Base-by-base conservation (phyloP, 2,329 filamentous ascomycete genomes). In the Arthrinium phaeospermum region DNA sequence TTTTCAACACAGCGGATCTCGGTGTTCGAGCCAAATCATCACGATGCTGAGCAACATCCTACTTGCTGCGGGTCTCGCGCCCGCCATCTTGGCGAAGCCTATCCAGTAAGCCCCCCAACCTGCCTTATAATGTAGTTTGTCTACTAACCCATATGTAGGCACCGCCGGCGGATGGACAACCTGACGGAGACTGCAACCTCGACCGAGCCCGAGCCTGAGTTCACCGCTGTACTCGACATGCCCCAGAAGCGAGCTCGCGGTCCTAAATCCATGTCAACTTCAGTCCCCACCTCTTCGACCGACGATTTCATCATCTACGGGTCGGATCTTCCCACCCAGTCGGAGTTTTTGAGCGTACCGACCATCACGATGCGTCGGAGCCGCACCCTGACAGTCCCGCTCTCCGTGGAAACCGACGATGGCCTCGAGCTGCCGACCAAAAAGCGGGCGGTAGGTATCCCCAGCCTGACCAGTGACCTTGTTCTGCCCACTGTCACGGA, bases 11-110 rank as follows among this genome's bases (percentile, higher is more conserved):
- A 37, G 30, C n/a, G 30, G 37, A 37, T 30, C 34, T 19, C 22
- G 12, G n/a, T 51, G n/a, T 51, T 10, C 57, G 8, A 64, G 13
- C 57, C 57, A 34, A 72, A n/a, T 73, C 67, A 79, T 73, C 69
- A 80, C 72, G 70, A 80, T 80, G 78, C 75, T 78, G 73, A 76
- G 73, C 70, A 41, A 10, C 30, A 73, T 77, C n/a, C 44, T 78
- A 68, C 71, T 80, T 68, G 73, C 79, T 27, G 78, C 73, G 69
- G 77, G 78, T 41, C 76, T 80, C 22, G 70, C 79, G 71, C 78
- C 78, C 57, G 75, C 73, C 71, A 72, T 77, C 64, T 72, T 79
- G 74, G 78, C 78, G 27, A 78, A 75, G 69, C 78, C 78, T 64
- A 78, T 80, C 71, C 51, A 70, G 78, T 79, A 76, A 76, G 77